These are phyloP conservation scores for Ceraceosorus bombacis DNA, from an alignment of 1,284 basidiomycete genomes.

Conservation along the genomic window DNA sequence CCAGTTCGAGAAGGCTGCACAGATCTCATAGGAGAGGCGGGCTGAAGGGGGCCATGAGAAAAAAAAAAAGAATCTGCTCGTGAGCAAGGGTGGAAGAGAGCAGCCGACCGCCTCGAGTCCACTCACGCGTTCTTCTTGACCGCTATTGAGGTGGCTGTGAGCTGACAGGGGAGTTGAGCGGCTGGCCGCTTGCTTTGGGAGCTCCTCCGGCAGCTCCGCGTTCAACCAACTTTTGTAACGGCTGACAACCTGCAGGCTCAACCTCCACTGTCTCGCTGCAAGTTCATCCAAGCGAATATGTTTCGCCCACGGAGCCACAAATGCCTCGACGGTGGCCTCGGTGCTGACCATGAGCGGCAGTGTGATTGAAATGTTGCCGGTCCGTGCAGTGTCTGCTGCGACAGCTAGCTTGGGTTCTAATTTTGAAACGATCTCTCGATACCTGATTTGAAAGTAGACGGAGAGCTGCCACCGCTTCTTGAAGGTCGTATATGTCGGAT, in stretches of 20 bases:
- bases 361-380: background rate
- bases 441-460: constrained; percentile 94
- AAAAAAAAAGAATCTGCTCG: too few relatives aligned
- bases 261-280: constrained; percentile 35
- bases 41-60: too few relatives aligned
- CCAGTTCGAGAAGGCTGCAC: background rate
- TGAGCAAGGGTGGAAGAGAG: too few relatives aligned
- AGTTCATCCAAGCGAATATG: constrained; percentile 32
- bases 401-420: constrained; percentile 62
- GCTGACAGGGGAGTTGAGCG: too few relatives aligned
- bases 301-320: constrained; percentile 26
- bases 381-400: background rate
- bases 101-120: too few relatives aligned
- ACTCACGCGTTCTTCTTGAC: too few relatives aligned
- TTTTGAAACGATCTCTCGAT: constrained; percentile 78
- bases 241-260: constrained; percentile 40
- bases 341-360: constrained; percentile 15
- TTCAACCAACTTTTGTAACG: constrained; percentile 40
- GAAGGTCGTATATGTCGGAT: constrained; percentile 66
- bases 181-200: too few relatives aligned
- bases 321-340: constrained; percentile 18
- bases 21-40: too few relatives aligned
- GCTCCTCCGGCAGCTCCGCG: constrained; percentile 8
- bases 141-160: too few relatives aligned
- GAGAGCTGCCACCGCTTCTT: constrained; percentile 86